A percentile compares a stretch with the other conserved stretches of the same genome.
Evolutionary conservation across 2,329 filamentous ascomycete species (phyloP).

Genomic region (Arthrobotrys pseudoclavata): DNA sequence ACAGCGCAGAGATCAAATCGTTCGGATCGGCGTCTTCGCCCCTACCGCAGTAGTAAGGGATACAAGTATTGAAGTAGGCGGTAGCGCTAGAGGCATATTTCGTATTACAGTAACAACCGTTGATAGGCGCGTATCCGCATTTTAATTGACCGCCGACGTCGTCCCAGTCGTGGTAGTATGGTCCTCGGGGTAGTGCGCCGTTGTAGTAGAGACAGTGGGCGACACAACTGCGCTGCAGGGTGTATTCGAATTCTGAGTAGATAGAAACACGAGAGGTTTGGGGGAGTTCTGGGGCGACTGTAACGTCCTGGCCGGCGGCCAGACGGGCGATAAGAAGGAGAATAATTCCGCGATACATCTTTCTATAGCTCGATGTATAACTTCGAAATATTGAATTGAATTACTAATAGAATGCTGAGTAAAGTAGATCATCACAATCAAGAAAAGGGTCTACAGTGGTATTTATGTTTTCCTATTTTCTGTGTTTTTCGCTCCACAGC

Average conservation of each 20-base stretch:
- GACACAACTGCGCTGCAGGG: conserved; percentile 61
- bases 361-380: neutral
- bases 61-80: conserved; percentile 62
- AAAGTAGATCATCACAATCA: neutral
- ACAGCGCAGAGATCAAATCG: conserved; percentile 62
- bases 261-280: conserved; percentile 17
- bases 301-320: conserved; percentile 14
- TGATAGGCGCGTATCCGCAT: conserved; percentile 62
- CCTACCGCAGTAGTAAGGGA: conserved; percentile 61
- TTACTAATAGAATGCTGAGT: conserved; percentile 18
- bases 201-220: conserved; percentile 63
- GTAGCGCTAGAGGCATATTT: conserved; percentile 62
- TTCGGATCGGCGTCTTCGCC: conserved; percentile 54
- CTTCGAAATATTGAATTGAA: neutral
- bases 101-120: conserved; percentile 63
- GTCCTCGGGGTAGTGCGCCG: conserved; percentile 60
- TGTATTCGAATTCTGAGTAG: conserved; percentile 28
- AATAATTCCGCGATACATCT: conserved; percentile 25
- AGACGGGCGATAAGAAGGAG: conserved; percentile 33
- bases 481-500: conserved; percentile 1
- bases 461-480: conserved; percentile 2
- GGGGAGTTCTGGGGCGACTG: neutral
- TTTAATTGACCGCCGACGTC: conserved; percentile 62
- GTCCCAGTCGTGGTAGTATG: conserved; percentile 59
- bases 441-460: neutral